Conservation (phyloP, 106 monocot genomes). For the Platanthera zijinensis region DNA sequence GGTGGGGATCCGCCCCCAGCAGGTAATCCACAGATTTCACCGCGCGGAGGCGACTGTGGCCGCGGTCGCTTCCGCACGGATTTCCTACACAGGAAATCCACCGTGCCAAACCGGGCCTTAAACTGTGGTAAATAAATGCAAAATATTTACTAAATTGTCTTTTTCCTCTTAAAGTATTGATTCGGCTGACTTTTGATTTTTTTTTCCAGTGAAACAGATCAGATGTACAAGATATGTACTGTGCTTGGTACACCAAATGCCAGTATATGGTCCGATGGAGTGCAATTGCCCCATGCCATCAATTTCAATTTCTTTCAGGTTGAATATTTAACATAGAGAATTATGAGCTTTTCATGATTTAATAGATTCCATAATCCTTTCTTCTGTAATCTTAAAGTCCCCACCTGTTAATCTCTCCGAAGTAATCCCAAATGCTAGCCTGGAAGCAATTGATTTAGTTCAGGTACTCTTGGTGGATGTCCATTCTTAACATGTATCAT, state of each 20-base stretch:
- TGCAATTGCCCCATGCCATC: slow-evolving; percentile 28
- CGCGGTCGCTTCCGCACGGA: too few relatives aligned
- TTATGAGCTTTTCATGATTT: not conserved
- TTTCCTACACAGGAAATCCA: too few relatives aligned
- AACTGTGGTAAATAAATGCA: not conserved
- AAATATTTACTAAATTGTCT: not conserved
- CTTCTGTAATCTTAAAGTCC: slow-evolving; percentile 27
- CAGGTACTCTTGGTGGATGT: slow-evolving; percentile 21
- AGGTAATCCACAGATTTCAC: too few relatives aligned
- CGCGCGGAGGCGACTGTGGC: too few relatives aligned
- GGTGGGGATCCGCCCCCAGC: too few relatives aligned
- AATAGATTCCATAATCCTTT: not conserved
- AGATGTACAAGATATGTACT: slow-evolving; percentile 74
- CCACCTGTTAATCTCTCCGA: slow-evolving; percentile 43
- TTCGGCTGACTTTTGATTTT: not conserved
- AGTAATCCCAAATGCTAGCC: slow-evolving; percentile 71
- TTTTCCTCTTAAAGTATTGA: not conserved
- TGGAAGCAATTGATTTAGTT: slow-evolving; percentile 79
- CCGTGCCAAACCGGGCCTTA: too few relatives aligned
- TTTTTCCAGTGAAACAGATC: slow-evolving; percentile 77
- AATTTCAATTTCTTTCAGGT: slow-evolving; percentile 68
- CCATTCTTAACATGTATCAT: not conserved
- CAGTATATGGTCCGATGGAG: slow-evolving; percentile 60
- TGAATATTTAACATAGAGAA: slow-evolving; percentile 1
- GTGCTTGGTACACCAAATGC: slow-evolving; percentile 73